Evolutionary conservation across 345 rosid species (phyloP).

Genomic region (Clausena lansium): DNA sequence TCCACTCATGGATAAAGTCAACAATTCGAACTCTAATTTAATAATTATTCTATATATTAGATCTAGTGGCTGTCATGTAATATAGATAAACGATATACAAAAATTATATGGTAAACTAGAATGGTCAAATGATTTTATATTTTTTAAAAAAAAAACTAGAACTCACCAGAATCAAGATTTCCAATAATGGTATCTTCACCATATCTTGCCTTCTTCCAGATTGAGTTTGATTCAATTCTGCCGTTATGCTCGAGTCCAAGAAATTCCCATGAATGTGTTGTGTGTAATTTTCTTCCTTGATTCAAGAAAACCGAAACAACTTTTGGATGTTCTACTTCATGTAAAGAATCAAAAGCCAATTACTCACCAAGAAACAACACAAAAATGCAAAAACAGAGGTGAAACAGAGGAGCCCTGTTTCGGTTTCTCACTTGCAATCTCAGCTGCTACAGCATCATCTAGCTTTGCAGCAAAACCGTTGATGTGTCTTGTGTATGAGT

Average conservation of each 20-base stretch:
- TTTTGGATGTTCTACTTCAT: constrained; percentile 58
- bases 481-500: constrained; percentile 74
- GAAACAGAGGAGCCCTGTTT: background rate
- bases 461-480: constrained; percentile 84
- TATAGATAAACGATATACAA: background rate
- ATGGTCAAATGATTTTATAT: background rate
- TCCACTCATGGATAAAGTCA: constrained; percentile 5
- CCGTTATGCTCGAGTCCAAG: constrained; percentile 58
- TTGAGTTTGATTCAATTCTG: constrained; percentile 33
- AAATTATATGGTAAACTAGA: background rate
- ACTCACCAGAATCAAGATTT: constrained; percentile 81
- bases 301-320: constrained; percentile 77
- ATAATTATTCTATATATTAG: background rate
- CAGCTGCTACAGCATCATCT: constrained; percentile 50
- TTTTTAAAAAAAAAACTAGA: background rate
- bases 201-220: constrained; percentile 69
- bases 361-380: background rate
- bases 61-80: background rate
- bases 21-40: background rate
- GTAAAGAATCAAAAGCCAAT: background rate
- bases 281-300: constrained; percentile 68
- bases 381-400: background rate
- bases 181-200: constrained; percentile 84
- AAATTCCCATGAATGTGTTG: constrained; percentile 94
- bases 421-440: constrained; percentile 45